Evolutionary conservation across 2,329 filamentous ascomycete species (phyloP).

Genomic region (Aspergillus fijiensis): DNA sequence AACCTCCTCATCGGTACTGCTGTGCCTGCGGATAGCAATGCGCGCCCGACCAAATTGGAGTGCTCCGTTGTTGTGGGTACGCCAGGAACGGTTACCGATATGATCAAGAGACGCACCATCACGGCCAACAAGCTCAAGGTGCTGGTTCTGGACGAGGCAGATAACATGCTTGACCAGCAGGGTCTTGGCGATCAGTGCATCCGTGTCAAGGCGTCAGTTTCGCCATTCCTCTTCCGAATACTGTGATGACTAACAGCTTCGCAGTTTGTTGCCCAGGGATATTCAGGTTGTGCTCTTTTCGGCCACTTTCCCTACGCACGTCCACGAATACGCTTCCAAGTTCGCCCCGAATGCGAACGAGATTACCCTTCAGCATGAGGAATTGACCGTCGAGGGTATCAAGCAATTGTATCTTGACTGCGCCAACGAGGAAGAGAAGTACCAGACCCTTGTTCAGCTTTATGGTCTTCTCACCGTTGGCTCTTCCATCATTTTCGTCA

Average conservation of each 20-base stretch:
- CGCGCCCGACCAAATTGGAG: slow-evolving; percentile 66
- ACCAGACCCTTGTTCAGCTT: slow-evolving; percentile 82
- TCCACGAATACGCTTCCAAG: slow-evolving; percentile 76
- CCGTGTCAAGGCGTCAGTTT: slow-evolving; percentile 76
- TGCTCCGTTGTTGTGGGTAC: slow-evolving; percentile 87
- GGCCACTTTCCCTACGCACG: slow-evolving; percentile 84
- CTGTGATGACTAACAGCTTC: slow-evolving; percentile 3
- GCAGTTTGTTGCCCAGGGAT: slow-evolving; percentile 67
- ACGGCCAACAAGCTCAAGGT: slow-evolving; percentile 71
- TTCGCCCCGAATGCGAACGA: slow-evolving; percentile 86
- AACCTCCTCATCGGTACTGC: slow-evolving; percentile 75
- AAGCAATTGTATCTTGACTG: slow-evolving; percentile 98
- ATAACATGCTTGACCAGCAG: slow-evolving; percentile 98
- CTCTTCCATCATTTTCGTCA: slow-evolving; percentile 97
- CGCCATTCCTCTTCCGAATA: not conserved
- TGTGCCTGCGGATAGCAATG: slow-evolving; percentile 71
- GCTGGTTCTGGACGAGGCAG: slow-evolving; percentile 91
- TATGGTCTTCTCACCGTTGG: slow-evolving; percentile 96
- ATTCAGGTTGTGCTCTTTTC: slow-evolving; percentile 95
- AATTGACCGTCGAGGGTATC: slow-evolving; percentile 94
- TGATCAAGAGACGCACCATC: slow-evolving; percentile 74
- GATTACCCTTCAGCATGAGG: slow-evolving; percentile 82
- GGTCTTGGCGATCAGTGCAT: slow-evolving; percentile 93
- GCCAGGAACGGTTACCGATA: slow-evolving; percentile 86
- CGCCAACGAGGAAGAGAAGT: slow-evolving; percentile 76